These are phyloP conservation scores for Aspergillus piperis DNA, from an alignment of 2,329 filamentous ascomycete species.

Conservation along the genomic window DNA sequence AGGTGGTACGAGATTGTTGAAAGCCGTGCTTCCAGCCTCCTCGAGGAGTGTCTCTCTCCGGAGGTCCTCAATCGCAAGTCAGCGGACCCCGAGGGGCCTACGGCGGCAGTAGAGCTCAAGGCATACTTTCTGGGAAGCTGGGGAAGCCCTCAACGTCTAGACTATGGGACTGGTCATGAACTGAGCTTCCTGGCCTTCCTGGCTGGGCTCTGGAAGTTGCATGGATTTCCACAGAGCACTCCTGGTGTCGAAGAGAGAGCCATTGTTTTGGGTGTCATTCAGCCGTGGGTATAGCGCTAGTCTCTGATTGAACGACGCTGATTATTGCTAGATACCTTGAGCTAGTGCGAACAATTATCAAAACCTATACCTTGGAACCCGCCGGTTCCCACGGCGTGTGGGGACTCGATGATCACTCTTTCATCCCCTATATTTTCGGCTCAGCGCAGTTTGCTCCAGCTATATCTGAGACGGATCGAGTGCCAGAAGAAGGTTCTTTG, in stretches of 20 bases:
- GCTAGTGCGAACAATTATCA: constrained; percentile 78
- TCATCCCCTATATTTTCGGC: constrained; percentile 91
- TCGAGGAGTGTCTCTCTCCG: constrained; percentile 58
- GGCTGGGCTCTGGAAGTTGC: constrained; percentile 86
- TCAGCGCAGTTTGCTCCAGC: constrained; percentile 85
- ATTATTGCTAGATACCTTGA: constrained; percentile 65
- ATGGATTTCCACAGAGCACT: constrained; percentile 66
- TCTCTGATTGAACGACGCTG: not conserved
- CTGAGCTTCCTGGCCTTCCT: constrained; percentile 92
- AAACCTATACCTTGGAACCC: constrained; percentile 89
- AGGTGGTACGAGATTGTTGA: constrained; percentile 76
- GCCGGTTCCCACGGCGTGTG: constrained; percentile 96
- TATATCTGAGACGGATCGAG: constrained; percentile 63
- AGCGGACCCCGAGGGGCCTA: constrained; percentile 37
- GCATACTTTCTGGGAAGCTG: constrained; percentile 83
- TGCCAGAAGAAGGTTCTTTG: constrained; percentile 78
- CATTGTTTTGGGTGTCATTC: constrained; percentile 78
- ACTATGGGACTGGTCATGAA: constrained; percentile 96
- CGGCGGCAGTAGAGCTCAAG: constrained; percentile 67
- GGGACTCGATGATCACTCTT: constrained; percentile 97
- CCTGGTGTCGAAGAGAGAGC: constrained; percentile 66
- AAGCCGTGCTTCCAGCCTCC: constrained; percentile 57
- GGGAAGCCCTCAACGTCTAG: constrained; percentile 83
- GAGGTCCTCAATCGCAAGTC: constrained; percentile 44
- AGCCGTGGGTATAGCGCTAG: constrained; percentile 67